Evolutionary conservation across 2,329 filamentous ascomycete genomes (phyloP).

Genomic region (Emydomyces testavorans): DNA sequence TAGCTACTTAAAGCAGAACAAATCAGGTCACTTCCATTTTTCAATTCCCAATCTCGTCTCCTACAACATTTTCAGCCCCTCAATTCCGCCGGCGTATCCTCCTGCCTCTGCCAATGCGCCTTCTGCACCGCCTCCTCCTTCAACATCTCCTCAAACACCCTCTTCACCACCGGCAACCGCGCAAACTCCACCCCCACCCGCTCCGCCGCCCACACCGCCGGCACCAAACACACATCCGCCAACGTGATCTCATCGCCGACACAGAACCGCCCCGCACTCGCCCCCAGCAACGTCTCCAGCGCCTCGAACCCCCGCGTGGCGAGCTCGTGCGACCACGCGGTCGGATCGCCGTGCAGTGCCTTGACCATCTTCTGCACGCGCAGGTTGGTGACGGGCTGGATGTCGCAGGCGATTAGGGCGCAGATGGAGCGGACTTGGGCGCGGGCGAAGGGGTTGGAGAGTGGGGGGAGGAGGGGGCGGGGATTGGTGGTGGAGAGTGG

Average conservation of each 20-base stretch:
- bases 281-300: constrained; percentile 40
- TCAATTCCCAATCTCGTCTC: too few relatives aligned
- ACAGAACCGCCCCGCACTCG: constrained; percentile 41
- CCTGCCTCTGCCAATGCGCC: constrained; percentile 45
- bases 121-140: constrained; percentile 41
- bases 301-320: constrained; percentile 45
- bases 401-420: constrained; percentile 45
- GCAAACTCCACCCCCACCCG: constrained; percentile 44
- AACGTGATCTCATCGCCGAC: constrained; percentile 46
- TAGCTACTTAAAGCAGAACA: neutral
- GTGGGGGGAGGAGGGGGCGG: constrained; percentile 37
- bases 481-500: constrained; percentile 31
- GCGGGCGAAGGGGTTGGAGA: constrained; percentile 31
- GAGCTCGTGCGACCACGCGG: constrained; percentile 43
- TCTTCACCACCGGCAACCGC: constrained; percentile 38
- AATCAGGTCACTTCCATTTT: neutral
- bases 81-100: constrained; percentile 43
- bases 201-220: constrained; percentile 48
- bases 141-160: constrained; percentile 39
- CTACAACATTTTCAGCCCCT: too few relatives aligned
- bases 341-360: constrained; percentile 30
- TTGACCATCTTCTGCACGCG: constrained; percentile 42
- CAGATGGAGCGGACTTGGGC: constrained; percentile 45
- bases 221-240: constrained; percentile 49
- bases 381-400: constrained; percentile 51